A percentile compares a stretch with the other conserved stretches of the same genome.
phyloP scores from a whole-genome alignment of 768 basidiomycete species.

The Macrolepiota albuminosa region DNA sequence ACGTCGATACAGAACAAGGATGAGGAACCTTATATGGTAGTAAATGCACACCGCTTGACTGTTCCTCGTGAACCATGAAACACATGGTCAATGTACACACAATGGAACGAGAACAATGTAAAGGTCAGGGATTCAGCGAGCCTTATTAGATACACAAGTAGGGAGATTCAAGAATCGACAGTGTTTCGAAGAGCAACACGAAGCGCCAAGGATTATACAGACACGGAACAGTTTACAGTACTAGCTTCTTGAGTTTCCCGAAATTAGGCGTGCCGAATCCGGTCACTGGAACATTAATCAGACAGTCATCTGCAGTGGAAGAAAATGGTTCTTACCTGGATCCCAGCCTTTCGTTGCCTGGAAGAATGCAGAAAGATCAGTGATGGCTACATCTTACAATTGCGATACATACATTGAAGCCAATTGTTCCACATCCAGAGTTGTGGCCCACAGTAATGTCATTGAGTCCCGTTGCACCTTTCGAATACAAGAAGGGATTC shows the following conservation, averaged over 20 bases:
- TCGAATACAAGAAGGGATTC: constrained; percentile 58
- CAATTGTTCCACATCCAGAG: constrained; percentile 55
- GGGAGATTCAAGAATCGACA: background rate
- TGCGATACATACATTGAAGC: constrained; percentile 51
- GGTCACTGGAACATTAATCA: constrained; percentile 33
- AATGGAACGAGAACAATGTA: background rate
- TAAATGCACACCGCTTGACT: background rate
- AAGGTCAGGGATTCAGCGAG: background rate
- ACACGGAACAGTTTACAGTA: constrained; percentile 10
- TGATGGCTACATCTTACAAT: background rate
- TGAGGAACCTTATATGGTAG: background rate
- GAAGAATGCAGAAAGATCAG: background rate
- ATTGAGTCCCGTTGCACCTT: constrained; percentile 37
- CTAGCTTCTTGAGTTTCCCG: constrained; percentile 35
- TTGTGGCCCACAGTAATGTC: constrained; percentile 58
- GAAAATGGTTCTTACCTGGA: constrained; percentile 35
- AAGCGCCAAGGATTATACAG: background rate
- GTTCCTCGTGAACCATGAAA: background rate
- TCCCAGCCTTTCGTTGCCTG: constrained; percentile 59
- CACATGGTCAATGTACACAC: background rate
- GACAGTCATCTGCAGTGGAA: background rate
- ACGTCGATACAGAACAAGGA: background rate
- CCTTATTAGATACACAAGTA: background rate
- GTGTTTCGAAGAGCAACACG: background rate
- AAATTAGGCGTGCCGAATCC: constrained; percentile 55